Conservation (phyloP, 805 yeast species). For the Wickerhamiella domercqiae region DNA sequence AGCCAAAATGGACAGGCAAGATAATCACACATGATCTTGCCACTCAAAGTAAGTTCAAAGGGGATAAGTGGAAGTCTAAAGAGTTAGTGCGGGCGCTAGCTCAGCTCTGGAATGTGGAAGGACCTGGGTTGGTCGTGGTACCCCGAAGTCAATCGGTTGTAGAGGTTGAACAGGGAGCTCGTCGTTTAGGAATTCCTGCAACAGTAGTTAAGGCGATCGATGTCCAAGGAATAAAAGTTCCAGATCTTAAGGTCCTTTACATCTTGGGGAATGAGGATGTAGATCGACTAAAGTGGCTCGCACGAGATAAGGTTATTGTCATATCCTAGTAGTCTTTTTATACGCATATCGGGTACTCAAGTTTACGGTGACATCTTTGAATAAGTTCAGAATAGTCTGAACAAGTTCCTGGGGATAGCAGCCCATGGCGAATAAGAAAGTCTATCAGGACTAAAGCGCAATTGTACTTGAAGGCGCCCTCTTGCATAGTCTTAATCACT, state of each 20-base stretch:
- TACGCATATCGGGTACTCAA: slow-evolving; percentile 63
- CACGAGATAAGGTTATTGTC: no score
- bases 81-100: slow-evolving; percentile 1
- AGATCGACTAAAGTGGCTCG: background rate
- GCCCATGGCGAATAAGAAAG: slow-evolving; percentile 76
- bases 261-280: slow-evolving; percentile 3
- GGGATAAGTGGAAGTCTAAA: background rate
- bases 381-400: slow-evolving; percentile 47
- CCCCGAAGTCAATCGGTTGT: background rate
- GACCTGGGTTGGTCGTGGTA: slow-evolving; percentile 6
- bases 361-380: slow-evolving; percentile 44
- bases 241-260: slow-evolving; percentile 6
- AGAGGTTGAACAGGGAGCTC: background rate
- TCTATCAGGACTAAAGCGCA: slow-evolving; percentile 70
- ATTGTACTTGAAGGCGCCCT: slow-evolving; percentile 73
- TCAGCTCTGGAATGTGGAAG: slow-evolving; percentile 5
- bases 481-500: slow-evolving; percentile 33
- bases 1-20: slow-evolving; percentile 2
- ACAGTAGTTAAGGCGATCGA: slow-evolving; percentile 3
- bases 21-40: background rate
- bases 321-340: no score
- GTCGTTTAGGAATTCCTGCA: background rate
- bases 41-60: background rate
- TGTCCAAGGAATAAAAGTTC: slow-evolving; percentile 8
- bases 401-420: slow-evolving; percentile 49